A percentile compares a stretch with the other conserved stretches of the same genome.
These are phyloP conservation scores for Mycena rebaudengoi DNA, from an alignment of 768 basidiomycete genomes.

Conservation along the genomic window DNA sequence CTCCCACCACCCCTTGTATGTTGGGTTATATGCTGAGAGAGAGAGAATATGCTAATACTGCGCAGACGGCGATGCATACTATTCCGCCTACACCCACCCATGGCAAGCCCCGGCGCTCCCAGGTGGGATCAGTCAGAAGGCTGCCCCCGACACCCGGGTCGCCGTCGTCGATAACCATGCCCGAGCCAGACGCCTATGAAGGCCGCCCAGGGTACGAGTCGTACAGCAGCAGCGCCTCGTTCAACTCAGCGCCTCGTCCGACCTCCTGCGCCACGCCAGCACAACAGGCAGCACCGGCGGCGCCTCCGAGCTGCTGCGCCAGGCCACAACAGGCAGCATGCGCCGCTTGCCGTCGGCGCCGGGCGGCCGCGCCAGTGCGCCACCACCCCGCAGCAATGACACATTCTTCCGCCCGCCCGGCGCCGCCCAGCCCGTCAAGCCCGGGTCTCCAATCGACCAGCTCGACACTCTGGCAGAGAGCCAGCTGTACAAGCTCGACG, in stretches of 20 bases:
- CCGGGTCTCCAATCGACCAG: conserved; percentile 23
- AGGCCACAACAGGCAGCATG: conserved; percentile 24
- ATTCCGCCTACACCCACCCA: not conserved
- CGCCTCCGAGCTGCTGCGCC: conserved; percentile 22
- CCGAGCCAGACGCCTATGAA: conserved; percentile 25
- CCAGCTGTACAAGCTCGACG: conserved; percentile 21
- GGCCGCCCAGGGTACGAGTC: conserved; percentile 22
- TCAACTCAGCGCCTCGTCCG: conserved; percentile 6
- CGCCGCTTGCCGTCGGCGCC: conserved; percentile 27
- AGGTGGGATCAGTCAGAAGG: conserved; percentile 11
- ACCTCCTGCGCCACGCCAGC: conserved; percentile 23
- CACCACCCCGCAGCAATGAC: conserved; percentile 5
- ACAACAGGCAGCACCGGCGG: conserved; percentile 14
- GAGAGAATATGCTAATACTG: not conserved
- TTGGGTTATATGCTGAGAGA: not conserved
- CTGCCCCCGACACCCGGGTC: conserved; percentile 26
- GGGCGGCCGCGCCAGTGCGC: conserved; percentile 1
- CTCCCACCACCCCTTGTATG: conserved; percentile 23
- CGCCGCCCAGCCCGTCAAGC: conserved; percentile 13
- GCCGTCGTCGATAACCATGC: conserved; percentile 20
- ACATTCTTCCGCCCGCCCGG: conserved; percentile 17
- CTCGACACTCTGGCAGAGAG: conserved; percentile 22
- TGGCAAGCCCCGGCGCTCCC: conserved; percentile 3
- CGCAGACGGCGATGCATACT: conserved; percentile 16
- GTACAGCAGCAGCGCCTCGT: too few species aligned